Conservation (phyloP, 2,329 filamentous ascomycete species). For the Calonectria pseudoreteaudii region DNA sequence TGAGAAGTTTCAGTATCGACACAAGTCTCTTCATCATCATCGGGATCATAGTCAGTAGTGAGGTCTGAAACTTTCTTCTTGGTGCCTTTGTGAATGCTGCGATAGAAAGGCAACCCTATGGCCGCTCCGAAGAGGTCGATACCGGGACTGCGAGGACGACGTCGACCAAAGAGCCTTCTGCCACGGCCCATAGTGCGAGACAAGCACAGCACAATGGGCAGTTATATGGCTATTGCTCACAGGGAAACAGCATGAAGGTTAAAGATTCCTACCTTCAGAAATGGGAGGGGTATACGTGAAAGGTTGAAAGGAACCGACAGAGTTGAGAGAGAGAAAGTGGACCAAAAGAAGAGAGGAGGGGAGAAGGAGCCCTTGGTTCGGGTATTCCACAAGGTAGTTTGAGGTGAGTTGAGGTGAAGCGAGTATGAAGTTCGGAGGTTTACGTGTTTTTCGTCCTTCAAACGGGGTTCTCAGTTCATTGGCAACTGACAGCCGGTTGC, state of each 20-base stretch:
- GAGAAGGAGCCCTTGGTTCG: neutral
- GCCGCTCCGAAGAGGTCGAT: conserved; percentile 43
- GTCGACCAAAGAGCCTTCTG: conserved; percentile 26
- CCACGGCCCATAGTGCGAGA: conserved; percentile 36
- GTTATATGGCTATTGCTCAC: neutral
- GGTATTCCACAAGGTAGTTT: neutral
- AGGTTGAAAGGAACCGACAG: neutral
- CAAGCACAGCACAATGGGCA: conserved; percentile 4
- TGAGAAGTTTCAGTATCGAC: neutral
- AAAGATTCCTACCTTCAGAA: neutral
- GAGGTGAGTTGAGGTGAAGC: neutral
- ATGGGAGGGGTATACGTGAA: neutral
- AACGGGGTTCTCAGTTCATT: neutral
- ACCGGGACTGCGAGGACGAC: conserved; percentile 27
- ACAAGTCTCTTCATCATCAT: neutral
- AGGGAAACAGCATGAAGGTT: neutral
- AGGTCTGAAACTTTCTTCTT: conserved; percentile 20
- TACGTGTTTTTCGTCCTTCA: neutral
- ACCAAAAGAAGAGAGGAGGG: neutral
- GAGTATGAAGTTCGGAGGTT: neutral
- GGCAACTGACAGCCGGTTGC: neutral
- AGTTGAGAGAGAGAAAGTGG: neutral
- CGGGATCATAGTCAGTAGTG: conserved; percentile 12
- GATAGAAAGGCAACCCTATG: conserved; percentile 42
- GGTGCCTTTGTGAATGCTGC: conserved; percentile 17